Evolutionary conservation across 1,139 yeast genomes (phyloP), one percentile per base, ranked within the genome.

Genomic region (Diutina mesorugosa): DNA sequence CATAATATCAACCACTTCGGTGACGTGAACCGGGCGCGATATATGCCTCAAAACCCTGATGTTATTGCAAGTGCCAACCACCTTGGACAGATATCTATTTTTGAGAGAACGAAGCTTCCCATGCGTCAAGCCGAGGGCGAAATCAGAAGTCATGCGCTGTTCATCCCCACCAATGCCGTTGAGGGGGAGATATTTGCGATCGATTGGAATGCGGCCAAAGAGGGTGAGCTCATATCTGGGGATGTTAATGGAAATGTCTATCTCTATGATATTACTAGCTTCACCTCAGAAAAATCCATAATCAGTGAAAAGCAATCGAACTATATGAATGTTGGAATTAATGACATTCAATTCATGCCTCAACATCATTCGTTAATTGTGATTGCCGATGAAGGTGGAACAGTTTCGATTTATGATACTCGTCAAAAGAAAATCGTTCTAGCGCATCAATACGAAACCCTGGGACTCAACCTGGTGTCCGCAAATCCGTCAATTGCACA

Each of bases 11-110:
- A 72, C 58, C 80, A 76, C 60, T 60, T 60, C 1, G 81, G 81
- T 1, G 80, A 77, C 60, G 79, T 77, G 45, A 76, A 76, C 61
- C 69, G 69, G 57, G 68, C 71, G 21, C 65, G 68, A 46, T 75
- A 57, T 72, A 71, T 61, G 60, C 55, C 52, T 12, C 79, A 74
- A 60, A 73, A 74, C 59, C 78, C 78, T 14, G 76, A 75, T 56
- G 67, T 76, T 3, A 67, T 75, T 38, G 79, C 79, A 21, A 70
- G 75, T 62, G 70, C 72, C 45, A 76, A 74, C 60, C 74, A 72
- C 60, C 58, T 63, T 28, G 80, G 80, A 2, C 72, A 72, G 51
- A 59, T 80, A 57, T 70, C 69, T 38, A 66, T 81, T 4, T 80
- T 74, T 61, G 82, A 81, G 63, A 66, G 85, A 59, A 80, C 85